Evolutionary conservation across 1,284 basidiomycete genomes (phyloP), one percentile per base, ranked within the genome.

Genomic region (Grifola frondosa): DNA sequence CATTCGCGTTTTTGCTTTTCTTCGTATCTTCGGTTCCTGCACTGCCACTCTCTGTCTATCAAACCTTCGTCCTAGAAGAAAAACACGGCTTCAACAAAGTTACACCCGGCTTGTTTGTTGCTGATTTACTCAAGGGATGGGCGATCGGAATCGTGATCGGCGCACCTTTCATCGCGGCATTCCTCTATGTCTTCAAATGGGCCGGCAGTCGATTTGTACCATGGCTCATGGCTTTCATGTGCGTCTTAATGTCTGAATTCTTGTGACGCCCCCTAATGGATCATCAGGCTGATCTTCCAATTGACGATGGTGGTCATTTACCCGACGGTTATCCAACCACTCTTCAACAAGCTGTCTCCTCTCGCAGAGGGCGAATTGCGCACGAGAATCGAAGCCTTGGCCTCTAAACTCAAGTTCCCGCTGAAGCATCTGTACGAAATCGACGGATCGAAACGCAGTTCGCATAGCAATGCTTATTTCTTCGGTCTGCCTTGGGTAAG

Each of bases 51-150:
- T 80, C 78, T 23, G 73, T 87, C 26, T 97, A 97, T 70, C 80
- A 83, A 50, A 95, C 91, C 3, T 99, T 99, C 64, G 88, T 95
- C 10, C 75, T 99, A 31, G 97, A 99, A 67, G 88, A 97, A 64
- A 86, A 85, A 53, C 92, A 97, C 58, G 95, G 94, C 1, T 98
- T 98, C 77, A 98, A 98, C 78, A 97, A 97, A 71, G 92, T 84
- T 13, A 92, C 92, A 0, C 77, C 79, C 1, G 55, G 56, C 6
- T 73, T 94, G 3, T 97, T 90, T 63, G 62, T 93, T 44, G 68
- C 75, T 3, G 94, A 97, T 65, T 67, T 88, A 31, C 32, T 95
- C 57, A 97, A 97, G 68, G 77, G 82, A 16, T 92, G 85, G 80
- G 64, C 70, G 3, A 66, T 99, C 33, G 80, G 81, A 7, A 77